Evolutionary conservation across 2,329 filamentous ascomycete species (phyloP).

Genomic region (Zelopaecilomyces penicillatus): DNA sequence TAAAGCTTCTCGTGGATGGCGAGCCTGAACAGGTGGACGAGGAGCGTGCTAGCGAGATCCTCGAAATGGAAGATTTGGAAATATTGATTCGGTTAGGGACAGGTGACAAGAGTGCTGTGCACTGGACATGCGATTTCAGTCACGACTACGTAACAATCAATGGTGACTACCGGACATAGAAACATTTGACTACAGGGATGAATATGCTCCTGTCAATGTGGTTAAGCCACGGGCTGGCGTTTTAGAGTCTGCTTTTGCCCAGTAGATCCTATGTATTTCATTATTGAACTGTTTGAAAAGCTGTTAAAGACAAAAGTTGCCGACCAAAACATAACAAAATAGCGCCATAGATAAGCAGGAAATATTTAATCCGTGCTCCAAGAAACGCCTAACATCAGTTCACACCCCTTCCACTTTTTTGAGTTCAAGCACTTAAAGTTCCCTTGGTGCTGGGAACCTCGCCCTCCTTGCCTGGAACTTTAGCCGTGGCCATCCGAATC

Average conservation of each 20-base stretch:
- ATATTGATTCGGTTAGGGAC: conserved; percentile 68
- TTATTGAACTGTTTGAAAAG: too few relatives aligned
- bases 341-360: too few relatives aligned
- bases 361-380: too few relatives aligned
- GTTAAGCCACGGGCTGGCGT: too few relatives aligned
- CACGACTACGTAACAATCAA: conserved; percentile 70
- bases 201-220: too few relatives aligned
- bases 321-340: too few relatives aligned
- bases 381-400: too few relatives aligned
- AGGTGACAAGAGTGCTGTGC: conserved; percentile 58
- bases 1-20: conserved; percentile 69
- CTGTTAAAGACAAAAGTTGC: too few relatives aligned
- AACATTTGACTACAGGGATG: too few relatives aligned
- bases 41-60: conserved; percentile 64
- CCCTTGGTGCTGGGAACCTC: conserved; percentile 97
- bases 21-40: conserved; percentile 77
- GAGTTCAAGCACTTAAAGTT: conserved; percentile 55
- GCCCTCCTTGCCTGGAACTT: conserved; percentile 72
- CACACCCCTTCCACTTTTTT: background rate
- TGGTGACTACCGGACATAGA: conserved; percentile 56
- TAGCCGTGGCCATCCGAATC: conserved; percentile 64
- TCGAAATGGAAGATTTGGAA: conserved; percentile 70
- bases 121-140: conserved; percentile 83
- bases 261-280: too few relatives aligned
- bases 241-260: too few relatives aligned